These are phyloP conservation scores for Apiospora hydei DNA, from an alignment of 2,329 filamentous ascomycete species.

Conservation along the genomic window DNA sequence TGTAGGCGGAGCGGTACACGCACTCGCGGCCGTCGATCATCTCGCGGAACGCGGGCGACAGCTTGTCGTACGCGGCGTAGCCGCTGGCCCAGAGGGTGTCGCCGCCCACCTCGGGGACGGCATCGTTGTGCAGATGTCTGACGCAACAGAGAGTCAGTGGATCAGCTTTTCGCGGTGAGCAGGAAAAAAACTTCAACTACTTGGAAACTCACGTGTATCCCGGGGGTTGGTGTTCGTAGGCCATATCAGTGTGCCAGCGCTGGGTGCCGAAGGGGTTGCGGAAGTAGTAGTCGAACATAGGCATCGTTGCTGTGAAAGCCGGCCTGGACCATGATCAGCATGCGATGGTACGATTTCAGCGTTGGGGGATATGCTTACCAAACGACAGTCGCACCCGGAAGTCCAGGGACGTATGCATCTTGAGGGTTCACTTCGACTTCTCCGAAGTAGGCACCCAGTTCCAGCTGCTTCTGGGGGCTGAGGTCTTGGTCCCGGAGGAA, in stretches of 20 bases:
- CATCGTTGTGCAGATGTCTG: conserved; percentile 22
- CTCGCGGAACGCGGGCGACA: conserved; percentile 22
- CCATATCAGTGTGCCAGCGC: conserved; percentile 22
- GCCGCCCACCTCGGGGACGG: conserved; percentile 20
- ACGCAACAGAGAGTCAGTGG: too few species aligned
- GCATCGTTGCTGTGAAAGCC: conserved; percentile 8
- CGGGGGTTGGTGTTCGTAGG: conserved; percentile 18
- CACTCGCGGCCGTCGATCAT: conserved; percentile 14
- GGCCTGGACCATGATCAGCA: not conserved
- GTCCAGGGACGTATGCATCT: conserved; percentile 20
- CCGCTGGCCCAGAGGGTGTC: conserved; percentile 24
- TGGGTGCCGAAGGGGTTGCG: conserved; percentile 23
- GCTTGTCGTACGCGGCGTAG: conserved; percentile 24
- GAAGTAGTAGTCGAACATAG: conserved; percentile 23
- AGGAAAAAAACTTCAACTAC: too few species aligned
- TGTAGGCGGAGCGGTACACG: conserved; percentile 7
- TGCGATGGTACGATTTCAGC: too few species aligned
- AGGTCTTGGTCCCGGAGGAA: conserved; percentile 28
- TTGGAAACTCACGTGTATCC: conserved; percentile 14
- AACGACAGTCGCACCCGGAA: conserved; percentile 4
- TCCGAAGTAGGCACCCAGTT: conserved; percentile 24
- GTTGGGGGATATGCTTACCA: not conserved
- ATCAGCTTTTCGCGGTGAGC: too few species aligned
- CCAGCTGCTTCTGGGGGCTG: conserved; percentile 25
- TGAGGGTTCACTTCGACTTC: conserved; percentile 22